Conservation (phyloP, 345 rosid genomes). For the Eucalyptus caleyi region DNA sequence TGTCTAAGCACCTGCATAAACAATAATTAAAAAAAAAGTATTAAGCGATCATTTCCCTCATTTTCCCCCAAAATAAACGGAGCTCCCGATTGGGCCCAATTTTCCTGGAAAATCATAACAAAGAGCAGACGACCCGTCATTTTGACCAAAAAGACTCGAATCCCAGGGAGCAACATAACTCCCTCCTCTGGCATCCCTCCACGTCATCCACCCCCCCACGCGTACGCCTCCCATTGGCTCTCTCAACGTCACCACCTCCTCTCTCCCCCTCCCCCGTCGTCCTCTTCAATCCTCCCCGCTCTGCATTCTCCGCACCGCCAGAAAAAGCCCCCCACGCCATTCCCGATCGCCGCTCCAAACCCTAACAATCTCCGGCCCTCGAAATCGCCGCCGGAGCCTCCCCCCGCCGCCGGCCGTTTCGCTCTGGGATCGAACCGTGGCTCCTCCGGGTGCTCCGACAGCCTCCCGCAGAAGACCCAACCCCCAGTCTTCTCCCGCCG, state of each 20-base stretch:
- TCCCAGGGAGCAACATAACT: neutral
- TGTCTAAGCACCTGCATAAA: no score
- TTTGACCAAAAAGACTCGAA: neutral
- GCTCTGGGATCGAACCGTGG: slow-evolving; percentile 54
- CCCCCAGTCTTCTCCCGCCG: slow-evolving; percentile 11
- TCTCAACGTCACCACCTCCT: neutral
- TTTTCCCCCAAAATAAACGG: no score
- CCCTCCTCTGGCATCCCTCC: neutral
- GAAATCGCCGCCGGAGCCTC: neutral
- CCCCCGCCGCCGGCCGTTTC: neutral
- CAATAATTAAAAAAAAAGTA: no score
- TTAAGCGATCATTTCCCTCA: no score
- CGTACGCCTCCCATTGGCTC: neutral
- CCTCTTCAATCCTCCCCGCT: neutral
- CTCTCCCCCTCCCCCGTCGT: neutral
- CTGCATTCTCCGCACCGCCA: neutral
- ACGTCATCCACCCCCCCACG: neutral
- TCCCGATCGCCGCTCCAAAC: neutral
- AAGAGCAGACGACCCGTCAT: neutral
- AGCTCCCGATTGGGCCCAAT: neutral
- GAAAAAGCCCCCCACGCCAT: neutral
- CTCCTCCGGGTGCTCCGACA: slow-evolving; percentile 52
- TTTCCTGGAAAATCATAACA: neutral
- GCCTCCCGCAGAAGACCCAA: slow-evolving; percentile 43
- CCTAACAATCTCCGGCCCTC: neutral